phyloP scores from a whole-genome alignment of 768 basidiomycete species.

The Tephrocybe sp. region DNA sequence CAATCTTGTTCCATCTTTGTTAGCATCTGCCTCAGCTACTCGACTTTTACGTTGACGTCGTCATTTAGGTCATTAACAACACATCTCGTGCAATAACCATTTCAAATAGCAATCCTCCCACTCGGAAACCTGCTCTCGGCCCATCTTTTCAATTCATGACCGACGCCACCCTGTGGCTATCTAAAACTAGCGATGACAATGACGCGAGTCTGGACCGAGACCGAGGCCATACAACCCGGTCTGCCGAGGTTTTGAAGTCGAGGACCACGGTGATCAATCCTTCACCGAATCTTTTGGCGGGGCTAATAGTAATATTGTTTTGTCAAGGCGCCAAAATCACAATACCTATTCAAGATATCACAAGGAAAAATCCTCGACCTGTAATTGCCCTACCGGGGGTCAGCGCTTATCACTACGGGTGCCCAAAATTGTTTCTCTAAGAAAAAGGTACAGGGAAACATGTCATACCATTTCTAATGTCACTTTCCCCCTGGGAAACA shows the following conservation, averaged over 20 bases:
- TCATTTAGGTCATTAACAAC: constrained; percentile 59
- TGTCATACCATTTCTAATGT: too few relatives aligned
- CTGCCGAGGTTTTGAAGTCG: constrained; percentile 44
- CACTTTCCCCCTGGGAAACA: too few relatives aligned
- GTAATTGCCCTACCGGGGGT: not conserved
- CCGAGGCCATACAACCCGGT: constrained; percentile 24
- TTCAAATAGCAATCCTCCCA: constrained; percentile 20
- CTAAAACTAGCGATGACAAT: constrained; percentile 23
- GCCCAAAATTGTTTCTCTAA: constrained; percentile 18
- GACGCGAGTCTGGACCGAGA: constrained; percentile 16
- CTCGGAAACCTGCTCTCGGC: constrained; percentile 70
- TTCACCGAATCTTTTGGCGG: not conserved
- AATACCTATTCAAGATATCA: constrained; percentile 40
- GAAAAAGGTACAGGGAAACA: too few relatives aligned
- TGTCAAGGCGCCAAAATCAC: constrained; percentile 35
- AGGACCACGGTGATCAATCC: constrained; percentile 33
- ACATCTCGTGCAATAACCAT: constrained; percentile 33
- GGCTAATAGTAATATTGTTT: constrained; percentile 7
- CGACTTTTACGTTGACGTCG: constrained; percentile 15
- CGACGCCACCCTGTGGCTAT: constrained; percentile 76
- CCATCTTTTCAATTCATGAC: constrained; percentile 73
- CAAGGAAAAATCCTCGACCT: constrained; percentile 21
- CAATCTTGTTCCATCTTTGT: constrained; percentile 55
- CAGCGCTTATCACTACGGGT: not conserved
- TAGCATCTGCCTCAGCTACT: constrained; percentile 22